Evolutionary conservation across 2,329 filamentous ascomycete genomes (phyloP), one percentile per base, ranked within the genome.

Genomic region (Apiospora marii): DNA sequence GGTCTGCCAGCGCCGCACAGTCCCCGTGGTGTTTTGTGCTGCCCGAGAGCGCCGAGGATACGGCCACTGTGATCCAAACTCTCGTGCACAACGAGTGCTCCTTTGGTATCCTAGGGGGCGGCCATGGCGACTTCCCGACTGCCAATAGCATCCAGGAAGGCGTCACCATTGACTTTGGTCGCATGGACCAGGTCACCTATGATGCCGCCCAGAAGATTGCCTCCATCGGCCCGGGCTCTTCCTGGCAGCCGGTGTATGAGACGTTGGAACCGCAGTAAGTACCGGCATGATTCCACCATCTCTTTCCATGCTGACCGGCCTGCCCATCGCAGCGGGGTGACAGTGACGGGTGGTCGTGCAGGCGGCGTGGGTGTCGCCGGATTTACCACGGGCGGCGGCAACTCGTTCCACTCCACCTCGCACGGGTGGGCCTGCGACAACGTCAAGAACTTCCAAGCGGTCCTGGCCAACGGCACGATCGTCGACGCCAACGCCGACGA

Each of bases 351-450:
- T 16, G 77, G 77, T 12, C 76, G 79, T 13, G 74, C 76, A 24
- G 72, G 72, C 14, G 70, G 69, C 19, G 78, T 80, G 14, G 79
- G 78, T 22, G 77, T 80, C 27, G 76, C 71, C 14, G 79, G 78
- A 41, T 78, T 80, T 48, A 70, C 76, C 12, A 73, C 75, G 0
- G 79, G 79, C 2, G 78, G 79, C n/a, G 79, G 79, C 22, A 75
- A 77, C 48, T 75, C 73, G 3, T 77, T 76, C 68, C 74, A 75
- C 68, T 73, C 75, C 14, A 72, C 61, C 8, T 79, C 79, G 0
- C 78, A 83, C 51, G 86, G 87, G 2, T 84, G 84, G 72, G 83
- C 80, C 27, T 85, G 83, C 70, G 86, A 86, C 71, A 85, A 83
- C 46, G 81, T 87, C 1, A 71, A 80, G 53, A 82, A 81, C 69